These are phyloP conservation scores for Spinellus fusiger DNA, from an alignment of 192 early-diverging fungal species.

Conservation along the genomic window DNA sequence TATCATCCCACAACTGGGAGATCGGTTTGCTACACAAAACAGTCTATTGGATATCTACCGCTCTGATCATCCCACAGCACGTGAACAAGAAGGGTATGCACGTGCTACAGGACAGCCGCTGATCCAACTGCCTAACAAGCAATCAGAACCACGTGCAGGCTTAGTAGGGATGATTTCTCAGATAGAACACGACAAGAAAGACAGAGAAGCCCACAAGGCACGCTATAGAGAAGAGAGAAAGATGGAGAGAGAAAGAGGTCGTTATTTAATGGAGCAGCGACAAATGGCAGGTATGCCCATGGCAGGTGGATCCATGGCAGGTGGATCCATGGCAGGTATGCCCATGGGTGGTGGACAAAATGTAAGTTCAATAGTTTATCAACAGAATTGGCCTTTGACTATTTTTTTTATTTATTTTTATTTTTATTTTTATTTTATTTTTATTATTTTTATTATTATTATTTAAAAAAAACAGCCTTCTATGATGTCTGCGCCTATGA, in stretches of 20 bases:
- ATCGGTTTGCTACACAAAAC: constrained; percentile 29
- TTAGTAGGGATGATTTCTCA: constrained; percentile 37
- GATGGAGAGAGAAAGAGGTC: constrained; percentile 29
- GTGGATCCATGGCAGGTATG: too few relatives aligned
- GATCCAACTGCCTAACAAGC: constrained; percentile 29
- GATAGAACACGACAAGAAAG: constrained; percentile 29
- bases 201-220: constrained; percentile 15
- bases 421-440: background rate
- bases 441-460: background rate
- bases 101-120: constrained; percentile 28
- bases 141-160: constrained; percentile 31
- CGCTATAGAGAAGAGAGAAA: constrained; percentile 17
- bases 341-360: too few relatives aligned
- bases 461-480: background rate
- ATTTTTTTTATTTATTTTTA: background rate
- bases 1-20: constrained; percentile 25
- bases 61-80: constrained; percentile 26
- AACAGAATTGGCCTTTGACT: background rate
- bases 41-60: constrained; percentile 28
- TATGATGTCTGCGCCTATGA: constrained; percentile 14
- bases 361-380: background rate
- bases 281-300: too few relatives aligned
- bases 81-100: constrained; percentile 32
- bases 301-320: too few relatives aligned
- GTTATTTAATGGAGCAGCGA: constrained; percentile 29